A percentile compares a stretch with the other conserved stretches of the same genome.
Conservation (phyloP, 306 rosid species). For the Adenanthera pavonina region DNA sequence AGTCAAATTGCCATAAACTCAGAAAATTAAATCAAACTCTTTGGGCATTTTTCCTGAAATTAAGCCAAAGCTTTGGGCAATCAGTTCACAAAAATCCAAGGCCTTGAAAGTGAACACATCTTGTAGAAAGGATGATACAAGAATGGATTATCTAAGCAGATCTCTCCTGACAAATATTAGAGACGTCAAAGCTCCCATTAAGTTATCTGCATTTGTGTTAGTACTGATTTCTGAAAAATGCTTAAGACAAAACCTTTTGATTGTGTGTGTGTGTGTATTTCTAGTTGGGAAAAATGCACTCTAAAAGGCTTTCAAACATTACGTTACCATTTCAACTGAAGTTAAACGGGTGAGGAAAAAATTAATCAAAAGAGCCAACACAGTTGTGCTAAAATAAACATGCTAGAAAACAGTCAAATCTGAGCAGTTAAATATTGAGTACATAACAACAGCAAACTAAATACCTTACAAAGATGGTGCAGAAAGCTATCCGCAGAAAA, state of each 20-base stretch:
- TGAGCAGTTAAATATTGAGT: conserved; percentile 3
- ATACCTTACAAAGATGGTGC: conserved; percentile 81
- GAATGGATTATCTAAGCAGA: neutral
- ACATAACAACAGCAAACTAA: neutral
- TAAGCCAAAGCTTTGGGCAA: conserved; percentile 13
- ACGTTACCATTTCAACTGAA: neutral
- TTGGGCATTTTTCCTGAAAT: neutral
- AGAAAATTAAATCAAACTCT: neutral
- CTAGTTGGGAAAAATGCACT: neutral
- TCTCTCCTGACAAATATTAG: neutral
- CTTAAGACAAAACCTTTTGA: neutral
- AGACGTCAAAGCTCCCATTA: neutral
- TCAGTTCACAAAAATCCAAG: conserved; percentile 9
- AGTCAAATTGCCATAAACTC: conserved; percentile 24
- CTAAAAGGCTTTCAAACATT: conserved; percentile 12
- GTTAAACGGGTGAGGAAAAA: neutral
- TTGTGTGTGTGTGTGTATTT: neutral
- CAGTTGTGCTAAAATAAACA: conserved; percentile 21
- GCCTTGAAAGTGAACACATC: neutral
- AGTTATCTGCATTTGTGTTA: conserved; percentile 4
- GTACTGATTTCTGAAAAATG: conserved; percentile 6
- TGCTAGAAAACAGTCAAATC: conserved; percentile 23
- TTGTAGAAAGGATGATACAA: neutral
- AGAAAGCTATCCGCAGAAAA: conserved; percentile 72
- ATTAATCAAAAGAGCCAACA: neutral